A percentile compares a stretch with the other conserved stretches of the same genome.
phyloP scores from a whole-genome alignment of 73 alveolate genomes.

The Paraurostyla sp. region DNA sequence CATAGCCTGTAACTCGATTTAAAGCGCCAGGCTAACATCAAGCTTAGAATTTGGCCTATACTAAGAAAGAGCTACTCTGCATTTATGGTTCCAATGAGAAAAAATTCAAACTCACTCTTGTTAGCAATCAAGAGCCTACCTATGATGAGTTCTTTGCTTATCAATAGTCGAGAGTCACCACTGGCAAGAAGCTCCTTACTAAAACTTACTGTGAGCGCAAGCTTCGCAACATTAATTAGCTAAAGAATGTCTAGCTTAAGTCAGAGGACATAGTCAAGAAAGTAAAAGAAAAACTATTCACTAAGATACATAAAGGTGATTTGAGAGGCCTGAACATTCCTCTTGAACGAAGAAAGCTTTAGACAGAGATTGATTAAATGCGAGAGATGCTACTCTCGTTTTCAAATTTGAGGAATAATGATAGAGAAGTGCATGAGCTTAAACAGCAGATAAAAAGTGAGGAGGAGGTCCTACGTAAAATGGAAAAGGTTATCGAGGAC shows the following conservation, averaged over 20 bases:
- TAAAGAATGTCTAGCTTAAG: not conserved
- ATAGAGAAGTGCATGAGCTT: not conserved
- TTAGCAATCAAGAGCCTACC: not conserved
- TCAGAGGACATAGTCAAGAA: not conserved
- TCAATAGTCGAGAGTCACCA: not conserved
- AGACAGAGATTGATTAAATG: not conserved
- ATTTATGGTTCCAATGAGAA: not conserved
- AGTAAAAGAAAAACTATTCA: not conserved
- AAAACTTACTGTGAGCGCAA: not conserved
- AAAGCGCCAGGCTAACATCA: not conserved
- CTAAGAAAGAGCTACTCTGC: conserved; percentile 4
- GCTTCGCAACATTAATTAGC: not conserved
- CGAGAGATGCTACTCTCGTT: not conserved
- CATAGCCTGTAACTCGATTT: not conserved
- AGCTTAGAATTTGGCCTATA: not conserved
- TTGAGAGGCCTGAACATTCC: not conserved
- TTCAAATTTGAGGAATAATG: not conserved
- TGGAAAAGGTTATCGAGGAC: not conserved
- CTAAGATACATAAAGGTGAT: conserved; percentile 19
- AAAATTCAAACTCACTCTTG: not conserved
- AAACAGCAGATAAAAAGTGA: not conserved
- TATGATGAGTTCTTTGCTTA: not conserved
- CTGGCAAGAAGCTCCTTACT: not conserved
- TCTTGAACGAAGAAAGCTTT: not conserved
- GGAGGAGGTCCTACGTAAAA: not conserved